Evolutionary conservation across 129 eudicot species (phyloP), one percentile per base, ranked within the genome.

Genomic region (Kitagawia praeruptora): DNA sequence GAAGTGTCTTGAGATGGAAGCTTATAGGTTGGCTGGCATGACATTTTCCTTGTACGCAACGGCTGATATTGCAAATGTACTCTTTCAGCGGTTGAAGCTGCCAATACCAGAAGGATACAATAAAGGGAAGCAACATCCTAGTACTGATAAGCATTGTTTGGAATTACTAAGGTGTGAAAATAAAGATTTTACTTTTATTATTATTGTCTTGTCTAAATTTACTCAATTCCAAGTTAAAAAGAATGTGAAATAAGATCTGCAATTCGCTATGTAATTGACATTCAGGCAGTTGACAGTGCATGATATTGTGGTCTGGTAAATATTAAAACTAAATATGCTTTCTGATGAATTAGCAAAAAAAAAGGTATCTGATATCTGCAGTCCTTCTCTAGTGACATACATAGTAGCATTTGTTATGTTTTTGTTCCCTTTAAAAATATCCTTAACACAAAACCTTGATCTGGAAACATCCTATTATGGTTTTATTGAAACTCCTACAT

Each of bases 21-120:
- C 98, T 80, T 88, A 87, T 74, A 84, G 80, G 76, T 80, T 92
- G 80, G 98, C 98, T 34, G 99, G 99, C 77, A 89, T 84, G 81
- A 84, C 91, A 71, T 96, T 96, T 88, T 96, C 99, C 42, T 77
- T 96, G 80, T 86, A 90, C 67, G 87, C 87, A 78, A 87, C 99
- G 45, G 98, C 99, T 76, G 99, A 96, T 82, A 90, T 96, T 74
- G 99, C 99, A 81, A 92, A 92, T 86, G 91, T 96, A 47, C 93
- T 96, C 51, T 96, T 86, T 82, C 90, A 83, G 58, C 91, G 90
- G 82, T 85, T 92, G 87, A 90, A 92, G 81, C 89, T 96, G 48
- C 95, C 99, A 46, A 77, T 90, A 81, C 98, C 97, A 19, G 98
- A 90, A 64, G 95, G 90, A 11, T 84, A 80, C 81, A 85, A 84